Conservation (phyloP, 2,329 filamentous ascomycete species). For the Fusarium solani-melongenae region DNA sequence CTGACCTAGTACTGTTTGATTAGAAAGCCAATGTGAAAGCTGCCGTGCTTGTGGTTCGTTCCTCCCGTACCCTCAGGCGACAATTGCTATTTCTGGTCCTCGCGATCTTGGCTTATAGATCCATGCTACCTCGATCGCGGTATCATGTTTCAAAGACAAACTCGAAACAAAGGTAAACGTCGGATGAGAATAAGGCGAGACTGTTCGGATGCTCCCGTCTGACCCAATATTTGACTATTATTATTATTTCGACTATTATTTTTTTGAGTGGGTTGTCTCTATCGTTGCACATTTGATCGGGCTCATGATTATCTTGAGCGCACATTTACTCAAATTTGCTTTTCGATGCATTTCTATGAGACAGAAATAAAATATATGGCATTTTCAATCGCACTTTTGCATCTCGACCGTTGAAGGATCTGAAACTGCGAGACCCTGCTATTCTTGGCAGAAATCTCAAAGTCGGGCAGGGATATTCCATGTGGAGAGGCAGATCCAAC, state of each 20-base stretch:
- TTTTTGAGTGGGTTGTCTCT: not conserved
- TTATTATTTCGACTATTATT: not conserved
- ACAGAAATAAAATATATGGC: not conserved
- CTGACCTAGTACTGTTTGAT: not conserved
- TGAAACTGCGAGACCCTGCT: not conserved
- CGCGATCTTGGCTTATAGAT: not conserved
- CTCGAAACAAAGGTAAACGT: not conserved
- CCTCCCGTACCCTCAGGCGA: not conserved
- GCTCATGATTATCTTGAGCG: not conserved
- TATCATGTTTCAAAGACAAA: not conserved
- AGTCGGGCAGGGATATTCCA: conserved; percentile 16
- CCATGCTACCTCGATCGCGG: not conserved
- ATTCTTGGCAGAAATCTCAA: conserved; percentile 5
- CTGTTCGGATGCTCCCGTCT: not conserved
- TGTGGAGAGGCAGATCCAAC: not conserved
- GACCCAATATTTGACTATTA: not conserved
- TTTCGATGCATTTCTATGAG: not conserved
- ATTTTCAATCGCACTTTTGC: not conserved
- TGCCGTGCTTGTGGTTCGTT: not conserved
- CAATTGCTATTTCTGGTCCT: not conserved
- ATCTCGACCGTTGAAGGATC: not conserved
- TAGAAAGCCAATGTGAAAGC: not conserved
- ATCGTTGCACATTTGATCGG: not conserved
- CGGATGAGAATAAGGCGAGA: not conserved
- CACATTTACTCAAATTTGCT: not conserved